Conservation (phyloP, 2,329 filamentous ascomycete species). For the Fusarium temperatum region DNA sequence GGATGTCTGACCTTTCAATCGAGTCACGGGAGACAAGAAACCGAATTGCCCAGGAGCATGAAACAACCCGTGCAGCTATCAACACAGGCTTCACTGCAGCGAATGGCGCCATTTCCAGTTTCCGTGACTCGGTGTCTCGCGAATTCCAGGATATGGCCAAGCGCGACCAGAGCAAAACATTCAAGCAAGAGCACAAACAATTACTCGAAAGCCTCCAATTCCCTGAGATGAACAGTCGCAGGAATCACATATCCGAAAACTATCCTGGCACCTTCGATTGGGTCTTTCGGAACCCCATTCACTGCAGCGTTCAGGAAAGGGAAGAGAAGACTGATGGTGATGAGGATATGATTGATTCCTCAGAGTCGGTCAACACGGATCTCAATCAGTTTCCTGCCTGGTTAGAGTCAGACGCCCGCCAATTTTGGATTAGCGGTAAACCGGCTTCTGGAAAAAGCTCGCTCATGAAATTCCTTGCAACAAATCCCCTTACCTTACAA, state of each 20-base stretch:
- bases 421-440: neutral
- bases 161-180: rapidly evolving
- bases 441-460: neutral
- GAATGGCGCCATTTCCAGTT: rapidly evolving
- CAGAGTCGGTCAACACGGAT: too few relatives aligned
- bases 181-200: neutral
- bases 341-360: too few relatives aligned
- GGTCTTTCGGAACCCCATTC: neutral
- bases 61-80: neutral
- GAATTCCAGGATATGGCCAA: neutral
- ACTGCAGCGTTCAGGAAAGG: too few relatives aligned
- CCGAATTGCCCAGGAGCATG: neutral
- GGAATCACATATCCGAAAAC: neutral
- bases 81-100: neutral
- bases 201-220: neutral
- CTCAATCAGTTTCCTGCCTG: too few relatives aligned
- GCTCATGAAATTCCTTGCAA: neutral
- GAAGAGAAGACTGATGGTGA: too few relatives aligned
- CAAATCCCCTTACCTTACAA: rapidly evolving
- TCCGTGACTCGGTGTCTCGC: rapidly evolving
- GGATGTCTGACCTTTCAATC: rapidly evolving
- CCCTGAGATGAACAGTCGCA: neutral
- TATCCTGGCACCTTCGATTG: neutral
- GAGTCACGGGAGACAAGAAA: rapidly evolving
- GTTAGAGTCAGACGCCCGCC: rapidly evolving